Percentiles rank a stretch among this genome's conserved stretches.
Conservation (phyloP, 176 grass and related monocot species). For the Calamus simplicifolius region DNA sequence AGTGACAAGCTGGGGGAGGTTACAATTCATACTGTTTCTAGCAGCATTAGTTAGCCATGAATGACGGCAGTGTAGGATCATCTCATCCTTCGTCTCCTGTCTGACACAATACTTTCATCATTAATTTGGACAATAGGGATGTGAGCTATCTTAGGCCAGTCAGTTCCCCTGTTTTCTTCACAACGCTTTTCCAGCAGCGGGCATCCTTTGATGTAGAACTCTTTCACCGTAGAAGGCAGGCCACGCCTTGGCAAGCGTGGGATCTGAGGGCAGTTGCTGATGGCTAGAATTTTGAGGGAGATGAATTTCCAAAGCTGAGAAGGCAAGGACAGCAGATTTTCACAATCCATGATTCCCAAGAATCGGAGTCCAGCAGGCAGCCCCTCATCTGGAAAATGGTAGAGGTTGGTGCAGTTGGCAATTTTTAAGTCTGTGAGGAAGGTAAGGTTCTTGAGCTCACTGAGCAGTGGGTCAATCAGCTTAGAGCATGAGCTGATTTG, state of each 20-base stretch:
- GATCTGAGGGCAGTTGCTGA: conserved; percentile 49
- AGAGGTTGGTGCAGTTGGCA: conserved; percentile 29
- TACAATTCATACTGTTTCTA: too few species aligned
- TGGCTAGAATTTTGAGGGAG: conserved; percentile 28
- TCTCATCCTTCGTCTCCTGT: too few species aligned
- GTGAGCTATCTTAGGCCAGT: conserved; percentile 51
- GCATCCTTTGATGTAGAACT: conserved; percentile 50
- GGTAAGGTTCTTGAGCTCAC: conserved; percentile 25
- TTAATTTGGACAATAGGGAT: conserved; percentile 30
- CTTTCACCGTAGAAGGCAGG: conserved; percentile 36
- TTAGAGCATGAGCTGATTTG: conserved; percentile 41
- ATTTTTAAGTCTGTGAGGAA: conserved; percentile 32
- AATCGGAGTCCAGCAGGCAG: conserved; percentile 37
- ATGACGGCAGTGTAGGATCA: too few species aligned
- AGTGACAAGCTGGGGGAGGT: too few species aligned
- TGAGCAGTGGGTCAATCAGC: conserved; percentile 47
- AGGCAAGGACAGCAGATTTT: conserved; percentile 37
- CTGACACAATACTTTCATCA: too few species aligned
- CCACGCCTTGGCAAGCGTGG: conserved; percentile 29
- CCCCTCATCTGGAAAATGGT: conserved; percentile 38
- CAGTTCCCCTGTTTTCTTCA: conserved; percentile 23
- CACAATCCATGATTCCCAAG: conserved; percentile 42
- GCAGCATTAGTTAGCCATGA: too few species aligned
- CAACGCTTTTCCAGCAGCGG: conserved; percentile 29
- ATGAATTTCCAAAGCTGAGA: conserved; percentile 29